These are phyloP conservation scores for Neurospora sp. DNA, from an alignment of 495 filamentous ascomycete species.

Conservation along the genomic window DNA sequence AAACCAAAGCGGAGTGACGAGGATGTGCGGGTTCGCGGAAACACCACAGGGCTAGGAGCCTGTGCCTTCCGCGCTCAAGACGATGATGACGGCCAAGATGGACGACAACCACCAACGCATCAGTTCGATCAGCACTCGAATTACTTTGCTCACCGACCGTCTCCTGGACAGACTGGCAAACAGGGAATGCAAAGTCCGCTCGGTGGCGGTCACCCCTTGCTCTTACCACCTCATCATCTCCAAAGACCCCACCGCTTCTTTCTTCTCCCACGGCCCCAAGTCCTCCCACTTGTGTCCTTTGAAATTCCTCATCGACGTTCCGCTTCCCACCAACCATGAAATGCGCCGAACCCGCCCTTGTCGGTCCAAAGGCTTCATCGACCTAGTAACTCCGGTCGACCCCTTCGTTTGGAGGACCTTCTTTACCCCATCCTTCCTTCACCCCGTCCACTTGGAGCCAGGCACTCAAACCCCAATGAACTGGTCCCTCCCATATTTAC, in stretches of 20 bases:
- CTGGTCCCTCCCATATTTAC: neutral
- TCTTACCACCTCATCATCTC: neutral
- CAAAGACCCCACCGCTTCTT: neutral
- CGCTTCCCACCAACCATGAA: neutral
- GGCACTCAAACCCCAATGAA: neutral
- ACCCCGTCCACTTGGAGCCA: neutral
- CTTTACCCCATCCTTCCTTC: neutral
- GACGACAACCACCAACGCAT: neutral
- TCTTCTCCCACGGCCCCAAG: neutral
- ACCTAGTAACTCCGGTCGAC: neutral
- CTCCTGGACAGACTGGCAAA: neutral
- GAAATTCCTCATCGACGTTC: neutral
- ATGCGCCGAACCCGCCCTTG: neutral
- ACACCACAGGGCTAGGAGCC: neutral
- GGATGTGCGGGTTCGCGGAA: neutral
- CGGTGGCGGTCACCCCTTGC: neutral
- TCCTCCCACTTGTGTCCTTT: neutral
- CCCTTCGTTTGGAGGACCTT: neutral
- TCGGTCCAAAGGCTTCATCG: neutral
- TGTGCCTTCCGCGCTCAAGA: neutral
- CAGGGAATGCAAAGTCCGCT: neutral
- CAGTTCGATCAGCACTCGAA: neutral
- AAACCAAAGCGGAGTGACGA: neutral
- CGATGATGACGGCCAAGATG: neutral
- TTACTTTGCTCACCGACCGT: neutral